These are phyloP conservation scores for Fusarium kyushuense DNA, from an alignment of 2,329 filamentous ascomycete genomes.

Conservation along the genomic window DNA sequence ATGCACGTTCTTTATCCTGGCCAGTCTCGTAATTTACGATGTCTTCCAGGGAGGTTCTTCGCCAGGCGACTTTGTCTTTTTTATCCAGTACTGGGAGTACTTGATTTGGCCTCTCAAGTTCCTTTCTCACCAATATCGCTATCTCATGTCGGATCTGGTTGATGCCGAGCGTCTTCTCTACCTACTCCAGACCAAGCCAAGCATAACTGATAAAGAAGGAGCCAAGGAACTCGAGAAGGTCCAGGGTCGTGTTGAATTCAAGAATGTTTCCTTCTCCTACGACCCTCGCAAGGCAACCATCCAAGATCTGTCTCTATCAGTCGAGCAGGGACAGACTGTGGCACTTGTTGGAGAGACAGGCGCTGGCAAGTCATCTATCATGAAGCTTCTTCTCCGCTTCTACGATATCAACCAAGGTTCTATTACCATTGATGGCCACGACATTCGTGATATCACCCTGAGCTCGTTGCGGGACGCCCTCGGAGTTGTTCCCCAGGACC, in stretches of 20 bases:
- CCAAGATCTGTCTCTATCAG: constrained; percentile 61
- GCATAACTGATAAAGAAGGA: constrained; percentile 61
- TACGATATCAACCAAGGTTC: constrained; percentile 68
- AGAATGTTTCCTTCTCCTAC: constrained; percentile 67
- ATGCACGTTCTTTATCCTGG: constrained; percentile 55
- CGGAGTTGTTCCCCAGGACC: constrained; percentile 74
- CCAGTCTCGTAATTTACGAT: constrained; percentile 39
- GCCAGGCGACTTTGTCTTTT: constrained; percentile 65
- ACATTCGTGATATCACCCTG: constrained; percentile 69
- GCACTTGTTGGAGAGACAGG: constrained; percentile 73
- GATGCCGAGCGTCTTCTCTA: constrained; percentile 72
- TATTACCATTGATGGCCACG: constrained; percentile 69
- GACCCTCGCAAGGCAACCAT: constrained; percentile 65
- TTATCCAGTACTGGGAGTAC: constrained; percentile 72
- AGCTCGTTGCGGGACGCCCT: constrained; percentile 68
- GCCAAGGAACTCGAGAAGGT: constrained; percentile 60
- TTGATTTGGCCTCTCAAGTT: constrained; percentile 56
- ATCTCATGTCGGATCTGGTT: constrained; percentile 61
- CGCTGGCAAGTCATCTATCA: constrained; percentile 71
- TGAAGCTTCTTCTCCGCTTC: constrained; percentile 71
- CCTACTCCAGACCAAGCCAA: constrained; percentile 69
- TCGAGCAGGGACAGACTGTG: constrained; percentile 65
- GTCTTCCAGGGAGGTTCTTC: constrained; percentile 35
- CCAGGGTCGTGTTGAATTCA: constrained; percentile 64
- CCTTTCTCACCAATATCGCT: constrained; percentile 47